Evolutionary conservation across 305 asterid genomes (phyloP).

Genomic region (Fraxinus platypoda): DNA sequence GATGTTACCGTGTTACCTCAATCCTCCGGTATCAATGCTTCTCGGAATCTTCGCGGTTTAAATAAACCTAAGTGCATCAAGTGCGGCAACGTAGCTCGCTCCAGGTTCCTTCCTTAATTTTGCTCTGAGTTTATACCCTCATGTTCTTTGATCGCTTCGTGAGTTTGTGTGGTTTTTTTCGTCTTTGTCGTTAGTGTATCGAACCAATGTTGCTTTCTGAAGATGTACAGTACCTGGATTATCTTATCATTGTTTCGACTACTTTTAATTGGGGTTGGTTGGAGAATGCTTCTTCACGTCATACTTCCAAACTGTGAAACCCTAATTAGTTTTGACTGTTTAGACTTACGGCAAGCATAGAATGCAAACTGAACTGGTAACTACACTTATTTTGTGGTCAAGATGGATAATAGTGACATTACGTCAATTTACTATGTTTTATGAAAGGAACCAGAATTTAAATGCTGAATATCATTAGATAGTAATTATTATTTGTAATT

Average conservation of each 20-base stretch:
- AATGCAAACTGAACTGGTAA: background rate
- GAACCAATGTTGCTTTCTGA: conserved; percentile 8
- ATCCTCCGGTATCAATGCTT: conserved; percentile 37
- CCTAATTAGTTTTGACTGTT: background rate
- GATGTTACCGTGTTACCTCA: conserved; percentile 15
- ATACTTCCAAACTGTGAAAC: background rate
- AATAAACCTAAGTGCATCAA: conserved; percentile 96
- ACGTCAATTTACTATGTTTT: background rate
- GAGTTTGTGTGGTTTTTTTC: background rate
- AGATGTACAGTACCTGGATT: conserved; percentile 11
- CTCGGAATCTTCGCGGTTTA: conserved; percentile 80
- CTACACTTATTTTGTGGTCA: background rate
- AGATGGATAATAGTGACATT: background rate
- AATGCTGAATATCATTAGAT: background rate
- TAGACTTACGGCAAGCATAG: background rate
- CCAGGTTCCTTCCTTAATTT: conserved; percentile 48
- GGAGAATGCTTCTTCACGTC: background rate
- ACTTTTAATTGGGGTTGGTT: background rate
- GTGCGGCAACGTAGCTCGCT: conserved; percentile 97
- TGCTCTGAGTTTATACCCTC: background rate
- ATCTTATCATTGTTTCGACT: background rate
- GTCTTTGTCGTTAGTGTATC: background rate
- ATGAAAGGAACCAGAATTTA: background rate
- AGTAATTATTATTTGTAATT: background rate
- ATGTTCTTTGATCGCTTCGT: background rate